Percentiles rank a stretch among this genome's conserved stretches.
Evolutionary conservation across 371 early-diverging fungal species (phyloP).

Genomic region (Rhizopus arrhizus): DNA sequence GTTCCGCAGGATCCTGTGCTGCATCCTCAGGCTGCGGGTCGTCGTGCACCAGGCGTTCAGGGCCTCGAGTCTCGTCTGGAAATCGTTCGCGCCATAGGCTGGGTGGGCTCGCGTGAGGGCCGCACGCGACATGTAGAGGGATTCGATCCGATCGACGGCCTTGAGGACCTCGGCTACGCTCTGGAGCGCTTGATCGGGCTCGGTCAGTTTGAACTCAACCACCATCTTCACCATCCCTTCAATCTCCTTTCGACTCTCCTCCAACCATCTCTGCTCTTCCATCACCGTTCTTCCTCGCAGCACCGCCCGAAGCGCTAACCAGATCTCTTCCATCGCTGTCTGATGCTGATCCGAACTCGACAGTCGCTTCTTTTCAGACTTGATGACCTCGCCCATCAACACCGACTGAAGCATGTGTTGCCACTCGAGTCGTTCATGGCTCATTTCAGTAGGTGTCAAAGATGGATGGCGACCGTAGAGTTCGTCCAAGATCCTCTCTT

Average conservation of each 20-base stretch:
- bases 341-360: conserved; percentile 57
- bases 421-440: conserved; percentile 78
- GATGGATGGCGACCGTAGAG: conserved; percentile 41
- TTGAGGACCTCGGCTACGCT: conserved; percentile 76
- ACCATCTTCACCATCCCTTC: conserved; percentile 66
- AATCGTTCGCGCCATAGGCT: conserved; percentile 66
- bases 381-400: conserved; percentile 83
- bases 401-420: conserved; percentile 86
- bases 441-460: conserved; percentile 52
- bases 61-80: conserved; percentile 74
- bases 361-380: conserved; percentile 77
- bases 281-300: conserved; percentile 62
- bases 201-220: conserved; percentile 63
- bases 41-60: conserved; percentile 79
- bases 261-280: conserved; percentile 71
- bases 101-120: conserved; percentile 72
- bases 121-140: conserved; percentile 73
- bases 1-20: conserved; percentile 72
- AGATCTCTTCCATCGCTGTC: conserved; percentile 67
- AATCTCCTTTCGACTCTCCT: conserved; percentile 67
- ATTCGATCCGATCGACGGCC: conserved; percentile 75
- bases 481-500: conserved; percentile 37
- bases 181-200: conserved; percentile 44
- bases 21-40: conserved; percentile 71
- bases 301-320: conserved; percentile 75